A percentile compares a stretch with the other conserved stretches of the same genome.
These are phyloP conservation scores for Pyrenophora graminea DNA, from an alignment of 2,329 filamentous ascomycete genomes.

Conservation along the genomic window DNA sequence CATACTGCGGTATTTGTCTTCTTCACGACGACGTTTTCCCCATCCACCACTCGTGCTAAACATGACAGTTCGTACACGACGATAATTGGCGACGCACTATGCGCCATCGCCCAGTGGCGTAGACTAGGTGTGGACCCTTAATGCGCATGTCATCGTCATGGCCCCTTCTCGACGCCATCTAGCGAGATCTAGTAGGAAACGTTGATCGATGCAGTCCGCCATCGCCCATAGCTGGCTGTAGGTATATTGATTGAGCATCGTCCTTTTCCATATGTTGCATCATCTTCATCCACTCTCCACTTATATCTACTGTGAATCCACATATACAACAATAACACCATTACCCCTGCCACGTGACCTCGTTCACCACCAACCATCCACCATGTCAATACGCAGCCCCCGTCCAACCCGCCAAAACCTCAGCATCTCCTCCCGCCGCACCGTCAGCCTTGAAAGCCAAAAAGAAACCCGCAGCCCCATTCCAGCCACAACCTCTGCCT, in stretches of 20 bases:
- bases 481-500: not conserved
- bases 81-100: not conserved
- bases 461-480: not conserved
- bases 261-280: too few species aligned
- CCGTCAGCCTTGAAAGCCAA: slow-evolving; percentile 2
- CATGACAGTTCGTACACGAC: too few species aligned
- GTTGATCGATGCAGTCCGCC: not conserved
- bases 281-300: too few species aligned
- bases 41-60: not conserved
- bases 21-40: not conserved
- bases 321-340: too few species aligned
- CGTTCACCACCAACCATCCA: not conserved
- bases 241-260: not conserved
- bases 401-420: slow-evolving; percentile 9
- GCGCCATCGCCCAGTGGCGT: slow-evolving; percentile 1
- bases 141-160: slow-evolving; percentile 9
- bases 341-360: too few species aligned
- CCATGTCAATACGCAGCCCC: slow-evolving; percentile 10
- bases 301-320: too few species aligned
- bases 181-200: not conserved
- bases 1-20: not conserved
- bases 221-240: not conserved
- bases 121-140: slow-evolving; percentile 5
- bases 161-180: not conserved
- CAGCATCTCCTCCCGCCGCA: slow-evolving; percentile 10